Conservation (phyloP, 768 basidiomycete genomes). For the Tephrocybe rancida region DNA sequence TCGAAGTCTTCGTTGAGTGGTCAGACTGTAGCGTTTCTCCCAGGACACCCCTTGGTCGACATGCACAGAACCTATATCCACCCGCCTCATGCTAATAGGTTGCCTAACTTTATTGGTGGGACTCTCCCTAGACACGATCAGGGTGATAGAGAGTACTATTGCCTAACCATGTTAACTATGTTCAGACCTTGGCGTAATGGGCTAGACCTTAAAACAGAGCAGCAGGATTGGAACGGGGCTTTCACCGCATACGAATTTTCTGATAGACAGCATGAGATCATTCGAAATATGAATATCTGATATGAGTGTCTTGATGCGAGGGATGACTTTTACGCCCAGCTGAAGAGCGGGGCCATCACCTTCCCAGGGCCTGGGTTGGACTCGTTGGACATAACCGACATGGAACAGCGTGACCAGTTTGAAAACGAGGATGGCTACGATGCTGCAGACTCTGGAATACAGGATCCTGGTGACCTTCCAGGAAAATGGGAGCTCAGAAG, state of each 20-base stretch:
- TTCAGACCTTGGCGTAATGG: no score
- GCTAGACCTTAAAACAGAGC: no score
- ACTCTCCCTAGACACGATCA: slow-evolving; percentile 28
- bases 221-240: no score
- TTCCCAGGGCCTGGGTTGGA: no score
- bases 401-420: neutral
- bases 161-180: slow-evolving; percentile 23
- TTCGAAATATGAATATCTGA: no score
- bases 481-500: neutral
- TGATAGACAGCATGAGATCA: no score
- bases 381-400: neutral
- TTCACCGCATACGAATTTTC: no score
- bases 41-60: neutral
- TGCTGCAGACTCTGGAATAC: neutral
- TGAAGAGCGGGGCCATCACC: no score
- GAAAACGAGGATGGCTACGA: neutral
- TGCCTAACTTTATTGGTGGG: slow-evolving; percentile 29
- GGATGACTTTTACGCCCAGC: no score
- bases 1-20: no score
- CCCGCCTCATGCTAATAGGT: neutral
- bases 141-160: slow-evolving; percentile 32
- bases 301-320: no score
- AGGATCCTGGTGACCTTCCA: neutral
- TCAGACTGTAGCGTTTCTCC: slow-evolving; percentile 24
- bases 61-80: neutral